Percentiles rank a stretch among this genome's conserved stretches.
Evolutionary conservation across 2,329 filamentous ascomycete genomes (phyloP).

Genomic region (Cytospora leucostoma): DNA sequence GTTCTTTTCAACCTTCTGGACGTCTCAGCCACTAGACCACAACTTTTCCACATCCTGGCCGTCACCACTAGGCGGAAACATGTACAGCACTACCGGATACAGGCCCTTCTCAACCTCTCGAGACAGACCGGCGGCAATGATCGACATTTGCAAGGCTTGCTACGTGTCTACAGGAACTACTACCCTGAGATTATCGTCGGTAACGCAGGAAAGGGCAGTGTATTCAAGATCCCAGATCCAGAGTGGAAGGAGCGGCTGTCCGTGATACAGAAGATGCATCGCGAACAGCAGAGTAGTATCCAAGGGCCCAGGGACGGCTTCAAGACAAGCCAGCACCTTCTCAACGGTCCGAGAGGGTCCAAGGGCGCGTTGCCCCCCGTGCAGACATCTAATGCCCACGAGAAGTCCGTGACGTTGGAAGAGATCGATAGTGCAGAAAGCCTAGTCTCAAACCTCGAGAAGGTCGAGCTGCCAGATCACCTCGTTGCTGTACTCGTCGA

Average conservation of each 20-base stretch:
- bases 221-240: slow-evolving; percentile 69
- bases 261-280: slow-evolving; percentile 63
- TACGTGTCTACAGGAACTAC: slow-evolving; percentile 87
- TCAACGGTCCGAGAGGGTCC: slow-evolving; percentile 46
- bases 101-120: slow-evolving; percentile 63
- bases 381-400: slow-evolving; percentile 72
- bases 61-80: slow-evolving; percentile 79
- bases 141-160: slow-evolving; percentile 69
- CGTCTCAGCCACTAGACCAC: slow-evolving; percentile 44
- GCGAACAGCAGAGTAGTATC: slow-evolving; percentile 47
- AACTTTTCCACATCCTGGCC: slow-evolving; percentile 76
- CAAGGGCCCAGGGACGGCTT: slow-evolving; percentile 56
- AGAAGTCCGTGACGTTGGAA: slow-evolving; percentile 67
- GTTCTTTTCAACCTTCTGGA: slow-evolving; percentile 81
- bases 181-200: slow-evolving; percentile 86
- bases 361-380: slow-evolving; percentile 65
- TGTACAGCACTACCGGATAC: slow-evolving; percentile 81
- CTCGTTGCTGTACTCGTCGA: slow-evolving; percentile 75
- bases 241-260: slow-evolving; percentile 72
- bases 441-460: slow-evolving; percentile 74
- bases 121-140: slow-evolving; percentile 67
- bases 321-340: slow-evolving; percentile 59
- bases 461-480: slow-evolving; percentile 79
- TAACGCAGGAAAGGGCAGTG: slow-evolving; percentile 62
- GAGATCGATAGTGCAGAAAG: slow-evolving; percentile 72